Evolutionary conservation across 2,329 filamentous ascomycete genomes (phyloP).

Genomic region (Aspergillus fijiensis): DNA sequence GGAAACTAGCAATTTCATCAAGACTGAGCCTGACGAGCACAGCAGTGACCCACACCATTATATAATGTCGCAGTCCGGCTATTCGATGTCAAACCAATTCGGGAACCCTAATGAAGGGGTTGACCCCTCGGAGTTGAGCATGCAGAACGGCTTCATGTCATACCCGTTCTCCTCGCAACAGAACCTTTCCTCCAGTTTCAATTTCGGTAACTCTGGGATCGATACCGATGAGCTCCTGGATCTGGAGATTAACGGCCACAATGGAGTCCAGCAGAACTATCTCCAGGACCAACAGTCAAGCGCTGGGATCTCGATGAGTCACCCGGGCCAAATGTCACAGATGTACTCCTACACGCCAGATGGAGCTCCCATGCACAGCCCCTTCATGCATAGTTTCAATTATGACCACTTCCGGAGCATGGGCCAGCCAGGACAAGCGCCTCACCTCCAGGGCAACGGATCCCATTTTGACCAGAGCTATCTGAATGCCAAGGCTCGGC

Average conservation of each 20-base stretch:
- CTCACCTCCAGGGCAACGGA: slow-evolving; percentile 39
- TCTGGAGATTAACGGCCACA: slow-evolving; percentile 45
- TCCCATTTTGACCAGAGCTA: slow-evolving; percentile 57
- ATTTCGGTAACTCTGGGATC: slow-evolving; percentile 74
- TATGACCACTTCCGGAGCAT: slow-evolving; percentile 71
- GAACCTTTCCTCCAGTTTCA: slow-evolving; percentile 69
- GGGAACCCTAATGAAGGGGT: slow-evolving; percentile 60
- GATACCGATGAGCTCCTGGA: slow-evolving; percentile 88
- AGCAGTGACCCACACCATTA: slow-evolving; percentile 53
- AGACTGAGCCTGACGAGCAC: slow-evolving; percentile 66
- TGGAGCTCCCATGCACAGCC: slow-evolving; percentile 86
- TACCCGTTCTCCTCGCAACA: slow-evolving; percentile 63
- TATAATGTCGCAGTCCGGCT: slow-evolving; percentile 51
- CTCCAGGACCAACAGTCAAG: slow-evolving; percentile 55
- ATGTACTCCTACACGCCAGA: slow-evolving; percentile 91
- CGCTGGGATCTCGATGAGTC: slow-evolving; percentile 58
- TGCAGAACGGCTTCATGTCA: slow-evolving; percentile 57
- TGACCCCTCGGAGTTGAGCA: slow-evolving; percentile 81
- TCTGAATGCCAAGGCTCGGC: slow-evolving; percentile 58
- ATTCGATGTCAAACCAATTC: slow-evolving; percentile 56
- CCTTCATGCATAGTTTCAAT: slow-evolving; percentile 77
- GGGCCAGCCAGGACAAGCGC: slow-evolving; percentile 54
- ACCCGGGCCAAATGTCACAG: slow-evolving; percentile 66
- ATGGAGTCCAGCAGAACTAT: slow-evolving; percentile 39
- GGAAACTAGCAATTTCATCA: slow-evolving; percentile 63